Percentiles rank a stretch among this genome's conserved stretches.
These are phyloP conservation scores for Cladophialophora exuberans DNA, from an alignment of 2,329 filamentous ascomycete species.

Conservation along the genomic window DNA sequence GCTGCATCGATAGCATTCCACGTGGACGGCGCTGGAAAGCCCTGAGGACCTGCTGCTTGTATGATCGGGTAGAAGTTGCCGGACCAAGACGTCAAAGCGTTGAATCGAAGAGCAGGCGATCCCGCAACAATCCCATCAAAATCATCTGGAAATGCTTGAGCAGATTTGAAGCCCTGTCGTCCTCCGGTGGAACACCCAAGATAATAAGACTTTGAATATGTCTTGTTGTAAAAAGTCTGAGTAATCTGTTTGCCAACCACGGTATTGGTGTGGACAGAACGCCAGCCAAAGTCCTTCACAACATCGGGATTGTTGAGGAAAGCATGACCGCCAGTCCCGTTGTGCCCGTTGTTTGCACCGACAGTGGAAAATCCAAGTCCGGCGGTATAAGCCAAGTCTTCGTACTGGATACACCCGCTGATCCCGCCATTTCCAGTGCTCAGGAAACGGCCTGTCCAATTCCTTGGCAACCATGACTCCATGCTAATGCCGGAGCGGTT, in stretches of 20 bases:
- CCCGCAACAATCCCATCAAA: constrained; percentile 10
- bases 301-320: neutral
- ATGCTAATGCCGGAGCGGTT: constrained; percentile 50
- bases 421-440: neutral
- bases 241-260: neutral
- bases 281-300: neutral
- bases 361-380: neutral
- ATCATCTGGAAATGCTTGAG: constrained; percentile 26
- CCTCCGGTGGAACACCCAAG: constrained; percentile 64
- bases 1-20: constrained; percentile 39
- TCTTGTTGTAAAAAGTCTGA: neutral
- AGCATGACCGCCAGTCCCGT: neutral
- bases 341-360: neutral
- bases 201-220: constrained; percentile 50
- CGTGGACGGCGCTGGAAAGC: constrained; percentile 36
- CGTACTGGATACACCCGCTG: neutral
- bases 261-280: neutral
- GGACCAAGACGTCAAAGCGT: neutral
- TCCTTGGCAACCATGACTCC: constrained; percentile 40
- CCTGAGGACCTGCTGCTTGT: neutral
- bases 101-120: constrained; percentile 2
- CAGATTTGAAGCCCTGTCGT: constrained; percentile 59
- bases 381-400: neutral
- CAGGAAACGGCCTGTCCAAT: neutral
- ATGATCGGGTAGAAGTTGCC: neutral